phyloP scores from a whole-genome alignment of 805 yeast genomes.

The Metschnikowia colocasiae region DNA sequence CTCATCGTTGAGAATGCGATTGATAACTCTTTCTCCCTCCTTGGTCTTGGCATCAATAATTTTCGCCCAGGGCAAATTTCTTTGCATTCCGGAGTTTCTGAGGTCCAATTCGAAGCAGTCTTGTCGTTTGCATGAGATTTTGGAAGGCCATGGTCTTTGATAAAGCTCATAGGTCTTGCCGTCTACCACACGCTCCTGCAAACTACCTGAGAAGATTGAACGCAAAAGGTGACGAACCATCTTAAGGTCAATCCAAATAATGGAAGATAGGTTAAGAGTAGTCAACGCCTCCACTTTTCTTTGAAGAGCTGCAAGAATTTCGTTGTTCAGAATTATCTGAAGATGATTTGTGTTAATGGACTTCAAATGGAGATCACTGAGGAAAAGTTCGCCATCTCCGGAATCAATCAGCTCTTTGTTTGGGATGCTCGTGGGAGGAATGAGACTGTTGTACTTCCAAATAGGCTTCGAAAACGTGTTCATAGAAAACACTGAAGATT shows the following conservation, averaged over 20 bases:
- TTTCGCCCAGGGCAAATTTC: conserved; percentile 45
- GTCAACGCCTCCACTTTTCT: conserved; percentile 22
- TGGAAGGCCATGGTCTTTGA: neutral
- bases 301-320: conserved; percentile 22
- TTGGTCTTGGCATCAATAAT: conserved; percentile 11
- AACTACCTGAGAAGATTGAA: conserved; percentile 2
- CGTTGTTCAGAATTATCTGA: conserved; percentile 29
- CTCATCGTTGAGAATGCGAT: conserved; percentile 30
- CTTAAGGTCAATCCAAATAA: conserved; percentile 46
- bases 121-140: neutral
- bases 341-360: conserved; percentile 34
- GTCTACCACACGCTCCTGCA: conserved; percentile 4
- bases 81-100: conserved; percentile 48
- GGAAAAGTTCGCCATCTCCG: conserved; percentile 30
- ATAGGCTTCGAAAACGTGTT: conserved; percentile 28
- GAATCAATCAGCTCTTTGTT: conserved; percentile 8
- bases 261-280: conserved; percentile 40
- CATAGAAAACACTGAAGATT: conserved; percentile 21
- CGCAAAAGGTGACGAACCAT: conserved; percentile 32
- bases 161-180: conserved; percentile 9
- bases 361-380: conserved; percentile 41
- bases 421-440: conserved; percentile 33
- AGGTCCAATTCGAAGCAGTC: conserved; percentile 30
- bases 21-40: conserved; percentile 12
- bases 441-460: conserved; percentile 35